Evolutionary conservation across 805 yeast genomes (phyloP), one percentile per base, ranked within the genome.

Genomic region (Hanseniaspora lachancei): DNA sequence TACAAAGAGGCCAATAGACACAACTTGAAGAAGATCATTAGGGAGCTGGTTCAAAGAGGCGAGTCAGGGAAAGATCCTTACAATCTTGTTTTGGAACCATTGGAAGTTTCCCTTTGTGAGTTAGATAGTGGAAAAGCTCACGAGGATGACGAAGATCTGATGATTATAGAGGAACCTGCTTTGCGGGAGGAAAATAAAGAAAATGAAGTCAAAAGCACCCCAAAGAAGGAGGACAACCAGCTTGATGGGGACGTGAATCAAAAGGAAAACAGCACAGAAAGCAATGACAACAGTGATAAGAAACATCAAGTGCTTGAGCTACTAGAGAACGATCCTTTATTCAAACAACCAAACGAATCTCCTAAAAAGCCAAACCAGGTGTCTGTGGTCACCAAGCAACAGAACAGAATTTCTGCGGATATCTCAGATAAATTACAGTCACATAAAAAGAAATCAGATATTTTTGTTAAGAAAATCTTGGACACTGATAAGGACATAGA

Each of bases 11-110:
- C 27, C 48, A 55, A 10, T 8, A 63, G 70, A 53, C 61, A 62
- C 27, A 58, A 57, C 16, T 58, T 68, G 3, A 63, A 69, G 54
- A 49, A 57, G 6, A 60, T 63, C 27, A 49, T 68, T 12, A 51
- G 58, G 58, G 49, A 58, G 1, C 57, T 68, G 47, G 67, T 64
- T 41, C 51, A 56, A 21, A 20, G 34, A 36, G 53, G 47, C 1
- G 35, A 53, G n/a, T 18, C 46, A 41, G 32, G 55, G 8, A 39
- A 43, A 27, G 50, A 53, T 49, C 27, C 50, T 35, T 32, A 42
- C 18, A 39, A 40, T 24, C 23, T 52, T n/a, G 49, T 54, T 18
- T 29, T 48, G 23, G 54, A 48, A 13, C 49, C 57, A n/a, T 18
- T 48, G 54, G 50, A 29, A 49, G 50, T 2, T 47, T 57, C 15